Base-by-base conservation (phyloP, 139 green algal species). In the Micractinium conductrix region DNA sequence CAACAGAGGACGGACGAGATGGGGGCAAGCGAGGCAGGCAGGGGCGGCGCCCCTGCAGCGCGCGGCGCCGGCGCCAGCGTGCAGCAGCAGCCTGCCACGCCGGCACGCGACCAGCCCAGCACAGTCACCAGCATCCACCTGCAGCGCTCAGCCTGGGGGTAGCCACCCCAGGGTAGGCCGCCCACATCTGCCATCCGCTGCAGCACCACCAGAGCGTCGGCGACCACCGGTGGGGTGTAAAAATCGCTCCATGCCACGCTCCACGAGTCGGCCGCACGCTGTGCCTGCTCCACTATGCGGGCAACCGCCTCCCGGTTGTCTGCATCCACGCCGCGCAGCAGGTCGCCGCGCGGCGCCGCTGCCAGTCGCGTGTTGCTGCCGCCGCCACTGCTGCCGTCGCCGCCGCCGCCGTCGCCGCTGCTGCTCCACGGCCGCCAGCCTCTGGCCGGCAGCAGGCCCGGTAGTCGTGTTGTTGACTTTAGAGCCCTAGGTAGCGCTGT, bases 161-260 rank as follows among this genome's bases (percentile, higher is more conserved):
- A 96, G 16, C 94, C 94, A 6, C 94, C 94, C 90, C 89, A 96
- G 0, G 92, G 83, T 6, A 95, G 35, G 22, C 71, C 87, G 4
- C 70, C 38, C 7, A 95, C 78, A 58, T 92, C 91, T 24, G 88
- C 80, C 48, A 90, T 71, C 14, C 72, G 74, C 71, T 71, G 30
- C n/a, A 95, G 43, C 0, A 72, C 72, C 37, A 63, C n/a, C 81
- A 94, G 79, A 1, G 87, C 89, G 43, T 93, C 90, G 3, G 89
- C 85, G 6, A 90, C 86, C 6, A 95, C 85, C 0, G 94, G 84
- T 1, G 94, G 94, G 4, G 89, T 80, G 22, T 92, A 72, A 37
- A 96, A 97, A 42, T 92, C 87, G 9, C 80, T 86, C 6, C 69
- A 62, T 0, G 68, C 19, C 1, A 72, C 48, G 6, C 53, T 65